phyloP scores from a whole-genome alignment of 257 asterid species.

The Solanum appendiculatum region DNA sequence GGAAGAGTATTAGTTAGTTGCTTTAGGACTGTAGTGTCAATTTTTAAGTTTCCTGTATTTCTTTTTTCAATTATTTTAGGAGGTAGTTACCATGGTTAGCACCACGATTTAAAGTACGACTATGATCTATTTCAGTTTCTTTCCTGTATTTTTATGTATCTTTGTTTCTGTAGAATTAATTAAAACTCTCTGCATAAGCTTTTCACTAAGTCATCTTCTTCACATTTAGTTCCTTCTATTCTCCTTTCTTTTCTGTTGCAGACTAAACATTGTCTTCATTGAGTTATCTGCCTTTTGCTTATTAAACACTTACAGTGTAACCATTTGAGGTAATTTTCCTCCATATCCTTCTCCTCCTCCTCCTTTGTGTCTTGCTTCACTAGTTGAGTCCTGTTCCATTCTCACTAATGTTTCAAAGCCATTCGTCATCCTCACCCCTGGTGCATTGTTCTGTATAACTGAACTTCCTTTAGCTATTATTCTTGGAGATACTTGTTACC shows the following conservation, averaged over 20 bases:
- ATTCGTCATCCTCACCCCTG: no score
- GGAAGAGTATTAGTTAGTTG: background rate
- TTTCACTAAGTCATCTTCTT: background rate
- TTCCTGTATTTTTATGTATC: background rate
- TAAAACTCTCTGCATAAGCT: background rate
- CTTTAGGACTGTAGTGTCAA: background rate
- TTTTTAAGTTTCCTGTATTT: background rate
- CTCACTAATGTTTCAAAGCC: no score
- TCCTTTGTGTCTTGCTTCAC: no score
- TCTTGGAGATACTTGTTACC: no score
- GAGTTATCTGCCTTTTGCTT: background rate
- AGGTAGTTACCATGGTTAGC: background rate
- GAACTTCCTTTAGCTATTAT: no score
- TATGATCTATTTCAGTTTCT: background rate
- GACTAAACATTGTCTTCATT: background rate
- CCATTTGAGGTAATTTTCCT: no score
- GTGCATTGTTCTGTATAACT: no score
- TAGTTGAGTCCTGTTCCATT: no score
- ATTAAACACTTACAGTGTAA: no score
- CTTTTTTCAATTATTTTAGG: background rate
- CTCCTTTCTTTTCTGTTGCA: background rate
- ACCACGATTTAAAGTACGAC: background rate
- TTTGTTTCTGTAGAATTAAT: background rate
- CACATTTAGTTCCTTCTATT: no score
- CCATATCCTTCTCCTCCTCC: no score